phyloP scores from a whole-genome alignment of 2,329 filamentous ascomycete species.

The Orbilia ellipsospora region DNA sequence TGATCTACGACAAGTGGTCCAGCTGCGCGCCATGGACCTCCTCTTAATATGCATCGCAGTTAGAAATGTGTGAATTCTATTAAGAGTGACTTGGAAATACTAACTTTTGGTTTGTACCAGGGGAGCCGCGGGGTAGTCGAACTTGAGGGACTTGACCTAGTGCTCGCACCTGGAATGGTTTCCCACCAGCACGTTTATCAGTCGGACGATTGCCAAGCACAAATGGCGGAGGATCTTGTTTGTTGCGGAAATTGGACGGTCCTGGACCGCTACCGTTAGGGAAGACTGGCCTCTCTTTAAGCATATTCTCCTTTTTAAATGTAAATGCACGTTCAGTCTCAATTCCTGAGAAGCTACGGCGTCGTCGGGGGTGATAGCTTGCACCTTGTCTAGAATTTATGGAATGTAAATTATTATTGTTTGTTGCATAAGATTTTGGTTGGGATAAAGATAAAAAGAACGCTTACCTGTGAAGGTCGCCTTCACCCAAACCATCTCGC shows the following conservation, averaged over 20 bases:
- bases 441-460: not conserved
- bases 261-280: not conserved
- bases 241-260: conserved; percentile 42
- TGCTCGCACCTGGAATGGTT: conserved; percentile 1
- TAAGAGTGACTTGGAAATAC: not conserved
- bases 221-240: not conserved
- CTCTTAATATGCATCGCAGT: not conserved
- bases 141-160: not conserved
- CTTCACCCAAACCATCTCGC: conserved; percentile 38
- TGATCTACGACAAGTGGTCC: conserved; percentile 21
- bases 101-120: not conserved
- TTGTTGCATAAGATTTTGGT: not conserved
- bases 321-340: not conserved
- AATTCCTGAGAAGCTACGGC: conserved; percentile 34
- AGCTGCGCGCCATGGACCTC: conserved; percentile 11
- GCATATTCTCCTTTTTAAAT: not conserved
- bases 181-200: conserved; percentile 9
- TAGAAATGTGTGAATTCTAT: not conserved
- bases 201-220: conserved; percentile 3
- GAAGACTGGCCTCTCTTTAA: not conserved
- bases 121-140: conserved; percentile 10
- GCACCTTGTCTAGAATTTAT: conserved; percentile 13
- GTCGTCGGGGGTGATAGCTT: conserved; percentile 39
- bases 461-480: conserved; percentile 42
- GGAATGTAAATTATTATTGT: not conserved